Evolutionary conservation across 768 basidiomycete genomes (phyloP).

Genomic region (Tricholoma furcatifolium): DNA sequence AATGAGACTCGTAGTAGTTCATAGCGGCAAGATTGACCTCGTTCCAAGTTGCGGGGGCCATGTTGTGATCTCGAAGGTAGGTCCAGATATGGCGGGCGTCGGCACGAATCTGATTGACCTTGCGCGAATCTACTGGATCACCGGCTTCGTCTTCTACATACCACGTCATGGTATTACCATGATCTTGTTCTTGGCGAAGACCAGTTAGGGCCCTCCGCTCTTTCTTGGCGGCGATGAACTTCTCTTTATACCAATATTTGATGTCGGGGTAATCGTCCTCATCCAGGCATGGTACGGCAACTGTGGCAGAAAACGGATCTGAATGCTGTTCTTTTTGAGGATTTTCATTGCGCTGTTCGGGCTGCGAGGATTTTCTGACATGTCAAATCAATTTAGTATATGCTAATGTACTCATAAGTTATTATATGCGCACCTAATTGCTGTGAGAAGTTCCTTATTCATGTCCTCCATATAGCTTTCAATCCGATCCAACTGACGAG

Average conservation of each 20-base stretch:
- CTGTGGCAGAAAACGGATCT: too few species aligned
- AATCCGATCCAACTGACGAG: too few species aligned
- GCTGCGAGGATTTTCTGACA: too few species aligned
- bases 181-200: not conserved
- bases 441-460: too few species aligned
- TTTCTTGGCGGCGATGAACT: constrained; percentile 1
- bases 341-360: too few species aligned
- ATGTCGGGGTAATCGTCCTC: not conserved
- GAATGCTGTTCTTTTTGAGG: too few species aligned
- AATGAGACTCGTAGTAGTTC: constrained; percentile 10
- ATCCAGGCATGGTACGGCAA: not conserved
- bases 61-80: not conserved
- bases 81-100: not conserved
- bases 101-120: not conserved
- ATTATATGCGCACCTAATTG: too few species aligned
- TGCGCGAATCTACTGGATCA: not conserved
- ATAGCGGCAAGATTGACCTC: not conserved
- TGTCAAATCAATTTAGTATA: too few species aligned
- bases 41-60: not conserved
- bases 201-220: not conserved
- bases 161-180: constrained; percentile 4
- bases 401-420: too few species aligned
- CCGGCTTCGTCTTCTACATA: not conserved
- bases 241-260: not conserved
- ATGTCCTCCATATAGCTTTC: too few species aligned